phyloP scores from a whole-genome alignment of 2,329 filamentous ascomycete genomes.

The Colletotrichum sp. region DNA sequence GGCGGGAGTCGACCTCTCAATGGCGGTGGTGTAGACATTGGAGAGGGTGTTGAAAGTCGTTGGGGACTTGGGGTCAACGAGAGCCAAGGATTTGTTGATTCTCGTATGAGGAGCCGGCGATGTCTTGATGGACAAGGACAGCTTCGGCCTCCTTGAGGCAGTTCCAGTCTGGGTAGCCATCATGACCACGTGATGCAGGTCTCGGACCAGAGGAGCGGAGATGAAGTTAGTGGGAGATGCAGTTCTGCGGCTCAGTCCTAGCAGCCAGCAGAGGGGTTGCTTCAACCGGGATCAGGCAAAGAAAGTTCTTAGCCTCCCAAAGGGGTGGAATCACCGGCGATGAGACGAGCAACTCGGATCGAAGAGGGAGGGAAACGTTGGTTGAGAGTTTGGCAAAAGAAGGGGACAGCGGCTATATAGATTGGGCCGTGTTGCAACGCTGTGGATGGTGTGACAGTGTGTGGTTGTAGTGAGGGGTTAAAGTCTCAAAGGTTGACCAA shows the following conservation, averaged over 20 bases:
- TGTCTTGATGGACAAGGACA: constrained; percentile 62
- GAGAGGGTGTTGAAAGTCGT: constrained; percentile 71
- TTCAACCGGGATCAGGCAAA: constrained; percentile 28
- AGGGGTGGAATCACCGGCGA: constrained; percentile 1
- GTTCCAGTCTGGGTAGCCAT: constrained; percentile 44
- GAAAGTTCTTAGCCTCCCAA: constrained; percentile 21
- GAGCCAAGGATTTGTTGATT: constrained; percentile 47
- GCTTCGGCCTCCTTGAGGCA: constrained; percentile 54
- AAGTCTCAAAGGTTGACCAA: not conserved
- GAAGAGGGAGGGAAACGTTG: not conserved
- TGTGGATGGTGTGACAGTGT: not conserved
- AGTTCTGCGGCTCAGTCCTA: constrained; percentile 22
- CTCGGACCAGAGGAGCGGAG: not conserved
- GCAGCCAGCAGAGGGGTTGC: constrained; percentile 26
- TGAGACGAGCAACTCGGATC: not conserved
- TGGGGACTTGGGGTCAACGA: constrained; percentile 61
- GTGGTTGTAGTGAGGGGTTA: not conserved
- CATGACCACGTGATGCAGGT: not conserved
- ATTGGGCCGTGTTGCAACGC: not conserved
- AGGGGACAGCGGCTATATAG: constrained; percentile 21
- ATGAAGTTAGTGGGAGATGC: not conserved
- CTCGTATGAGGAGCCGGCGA: constrained; percentile 40
- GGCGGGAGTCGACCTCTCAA: constrained; percentile 61
- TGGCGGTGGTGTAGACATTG: constrained; percentile 68
- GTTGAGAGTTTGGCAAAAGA: not conserved